phyloP scores from a whole-genome alignment of 805 yeast species.

The Suhomyces tanzawaensis region DNA sequence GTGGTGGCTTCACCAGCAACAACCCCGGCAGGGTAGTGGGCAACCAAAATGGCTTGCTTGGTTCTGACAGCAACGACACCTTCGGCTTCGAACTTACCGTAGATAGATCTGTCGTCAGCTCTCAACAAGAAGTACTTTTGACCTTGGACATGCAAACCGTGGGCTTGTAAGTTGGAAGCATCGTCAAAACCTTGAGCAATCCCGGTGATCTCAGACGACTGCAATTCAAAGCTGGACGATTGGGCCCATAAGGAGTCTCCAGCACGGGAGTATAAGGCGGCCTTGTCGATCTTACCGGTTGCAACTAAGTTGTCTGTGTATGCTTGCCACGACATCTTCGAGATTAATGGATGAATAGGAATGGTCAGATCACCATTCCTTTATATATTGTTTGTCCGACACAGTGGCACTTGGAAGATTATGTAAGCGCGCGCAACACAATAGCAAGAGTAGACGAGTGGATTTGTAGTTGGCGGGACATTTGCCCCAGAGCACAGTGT shows the following conservation, averaged over 20 bases:
- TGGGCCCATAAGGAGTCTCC: slow-evolving; percentile 96
- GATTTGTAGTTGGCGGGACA: too few relatives aligned
- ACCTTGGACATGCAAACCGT: slow-evolving; percentile 82
- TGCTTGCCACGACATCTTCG: slow-evolving; percentile 49
- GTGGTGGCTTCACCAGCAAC: slow-evolving; percentile 95
- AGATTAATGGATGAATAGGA: not conserved
- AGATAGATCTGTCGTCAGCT: slow-evolving; percentile 90
- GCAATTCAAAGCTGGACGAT: slow-evolving; percentile 62
- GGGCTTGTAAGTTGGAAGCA: slow-evolving; percentile 74
- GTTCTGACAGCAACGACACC: slow-evolving; percentile 93
- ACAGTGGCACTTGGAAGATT: too few relatives aligned
- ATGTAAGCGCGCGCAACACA: too few relatives aligned
- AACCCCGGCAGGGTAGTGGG: slow-evolving; percentile 90
- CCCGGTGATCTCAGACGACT: slow-evolving; percentile 66
- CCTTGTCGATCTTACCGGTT: slow-evolving; percentile 86
- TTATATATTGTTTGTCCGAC: slow-evolving; percentile 1
- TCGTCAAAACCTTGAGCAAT: slow-evolving; percentile 79
- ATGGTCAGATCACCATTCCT: not conserved
- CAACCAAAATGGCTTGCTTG: slow-evolving; percentile 85
- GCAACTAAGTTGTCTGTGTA: slow-evolving; percentile 91
- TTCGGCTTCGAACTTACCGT: slow-evolving; percentile 85
- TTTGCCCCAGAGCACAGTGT: too few relatives aligned
- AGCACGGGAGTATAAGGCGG: slow-evolving; percentile 89
- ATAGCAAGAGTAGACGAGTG: too few relatives aligned
- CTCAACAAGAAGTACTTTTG: slow-evolving; percentile 83